Conservation (phyloP, 345 rosid species). For the Gossypium ekmanianum region DNA sequence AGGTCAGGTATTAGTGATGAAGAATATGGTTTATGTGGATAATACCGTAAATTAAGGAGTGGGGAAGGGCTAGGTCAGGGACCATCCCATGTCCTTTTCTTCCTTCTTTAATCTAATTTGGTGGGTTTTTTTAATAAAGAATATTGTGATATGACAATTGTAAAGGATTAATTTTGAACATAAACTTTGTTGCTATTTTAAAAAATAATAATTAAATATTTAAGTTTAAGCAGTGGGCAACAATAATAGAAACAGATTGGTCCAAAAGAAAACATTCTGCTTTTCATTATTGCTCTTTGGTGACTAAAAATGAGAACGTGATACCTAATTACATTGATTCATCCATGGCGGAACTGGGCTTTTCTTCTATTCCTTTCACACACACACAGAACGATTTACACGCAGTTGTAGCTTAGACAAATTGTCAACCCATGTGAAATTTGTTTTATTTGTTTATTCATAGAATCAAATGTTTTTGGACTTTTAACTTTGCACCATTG, state of each 20-base stretch:
- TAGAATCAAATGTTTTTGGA: not conserved
- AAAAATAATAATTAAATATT: too few species aligned
- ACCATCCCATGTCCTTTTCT: not conserved
- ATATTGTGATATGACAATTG: too few species aligned
- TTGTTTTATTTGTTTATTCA: not conserved
- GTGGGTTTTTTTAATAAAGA: too few species aligned
- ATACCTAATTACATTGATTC: not conserved
- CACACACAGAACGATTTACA: not conserved
- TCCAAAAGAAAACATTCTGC: not conserved
- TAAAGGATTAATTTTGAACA: too few species aligned
- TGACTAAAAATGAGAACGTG: too few species aligned
- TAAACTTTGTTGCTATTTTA: too few species aligned
- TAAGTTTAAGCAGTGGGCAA: not conserved
- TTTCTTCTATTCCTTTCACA: not conserved
- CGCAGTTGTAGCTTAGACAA: not conserved
- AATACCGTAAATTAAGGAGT: not conserved
- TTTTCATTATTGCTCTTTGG: not conserved
- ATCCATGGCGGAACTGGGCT: not conserved
- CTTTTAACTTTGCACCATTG: not conserved
- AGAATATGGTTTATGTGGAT: not conserved
- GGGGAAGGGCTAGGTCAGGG: not conserved
- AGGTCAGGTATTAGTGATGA: not conserved
- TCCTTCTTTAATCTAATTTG: not conserved
- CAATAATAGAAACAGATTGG: conserved; percentile 1
- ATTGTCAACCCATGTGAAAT: not conserved